Evolutionary conservation across 2,329 filamentous ascomycete genomes (phyloP), one percentile per base, ranked within the genome.

Genomic region (Delphinella strobiligena): DNA sequence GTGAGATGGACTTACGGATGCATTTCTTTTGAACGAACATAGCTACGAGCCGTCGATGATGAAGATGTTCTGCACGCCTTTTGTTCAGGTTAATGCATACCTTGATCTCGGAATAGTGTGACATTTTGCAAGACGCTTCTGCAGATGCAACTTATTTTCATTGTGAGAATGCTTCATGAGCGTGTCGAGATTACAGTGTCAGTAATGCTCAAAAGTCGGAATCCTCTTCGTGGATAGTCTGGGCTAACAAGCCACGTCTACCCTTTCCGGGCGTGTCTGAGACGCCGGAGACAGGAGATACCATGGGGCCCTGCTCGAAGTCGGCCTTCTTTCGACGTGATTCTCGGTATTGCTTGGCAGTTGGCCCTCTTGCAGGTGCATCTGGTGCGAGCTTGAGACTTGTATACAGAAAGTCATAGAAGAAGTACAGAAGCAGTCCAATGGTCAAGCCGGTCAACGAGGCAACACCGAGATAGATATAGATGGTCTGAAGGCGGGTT

Each of bases 221-320:
- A 54, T 82, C 79, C 37, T 80, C 78, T 54, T 83, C 81, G 42
- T 80, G 69, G 45, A 86, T 85, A 0, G 76, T 81, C 53, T 81
- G 75, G 19, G 71, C 68, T 32, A 81, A 59, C 14, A 84, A 54
- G 1, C 71, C 71, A 35, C 63, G 59, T 37, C 62, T 60, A 40
- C 65, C 58, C 50, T 51, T 47, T 47, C 54, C 39, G 43, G 44
- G 40, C 11, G 49, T 47, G 18, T 58, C 55, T 4, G 52, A 52
- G 19, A 52, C 18, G 39, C 53, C 53, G 36, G 49, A 48, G 32
- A 37, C 34, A 37, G 48, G 42, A 19, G 50, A 49, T 5, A 47
- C 33, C 45, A 35, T 31, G 40, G 32, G 17, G 37, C 47, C 19
- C 44, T 47, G 49, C 8, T 49, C 36, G 17, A 48, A 37, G 19